phyloP scores from a whole-genome alignment of 2,329 filamentous ascomycete species.

The Hymenoscyphus fructigenus region DNA sequence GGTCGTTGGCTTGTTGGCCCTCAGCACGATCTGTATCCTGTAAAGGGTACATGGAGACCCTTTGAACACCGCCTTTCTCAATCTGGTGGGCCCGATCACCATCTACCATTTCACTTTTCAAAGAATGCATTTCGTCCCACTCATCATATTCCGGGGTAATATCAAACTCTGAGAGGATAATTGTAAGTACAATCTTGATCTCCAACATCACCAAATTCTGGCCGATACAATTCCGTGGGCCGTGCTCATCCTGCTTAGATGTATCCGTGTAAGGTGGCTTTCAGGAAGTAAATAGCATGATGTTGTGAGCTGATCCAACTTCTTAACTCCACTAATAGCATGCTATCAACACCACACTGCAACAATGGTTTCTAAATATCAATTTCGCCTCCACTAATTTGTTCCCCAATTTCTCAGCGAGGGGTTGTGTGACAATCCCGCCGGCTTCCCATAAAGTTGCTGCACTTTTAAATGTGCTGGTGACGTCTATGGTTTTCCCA shows the following conservation, averaged over 20 bases:
- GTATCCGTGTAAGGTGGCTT: constrained; percentile 39
- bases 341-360: constrained; percentile 51
- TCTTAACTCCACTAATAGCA: constrained; percentile 50
- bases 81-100: too few relatives aligned
- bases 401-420: constrained; percentile 16
- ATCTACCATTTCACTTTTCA: too few relatives aligned
- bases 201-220: too few relatives aligned
- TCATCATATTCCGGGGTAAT: too few relatives aligned
- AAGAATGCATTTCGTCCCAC: too few relatives aligned
- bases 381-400: constrained; percentile 30
- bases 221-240: too few relatives aligned
- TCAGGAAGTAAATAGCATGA: neutral
- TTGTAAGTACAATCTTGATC: too few relatives aligned
- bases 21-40: constrained; percentile 38
- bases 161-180: too few relatives aligned
- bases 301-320: constrained; percentile 42
- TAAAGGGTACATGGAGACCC: constrained; percentile 48
- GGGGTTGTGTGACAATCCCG: neutral
- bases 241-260: constrained; percentile 22
- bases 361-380: constrained; percentile 25
- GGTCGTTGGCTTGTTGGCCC: constrained; percentile 46
- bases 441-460: constrained; percentile 4
- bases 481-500: neutral
- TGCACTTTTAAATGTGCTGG: neutral
- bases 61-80: too few relatives aligned